Conservation (phyloP, 768 basidiomycete genomes). For the Suillus spraguei region DNA sequence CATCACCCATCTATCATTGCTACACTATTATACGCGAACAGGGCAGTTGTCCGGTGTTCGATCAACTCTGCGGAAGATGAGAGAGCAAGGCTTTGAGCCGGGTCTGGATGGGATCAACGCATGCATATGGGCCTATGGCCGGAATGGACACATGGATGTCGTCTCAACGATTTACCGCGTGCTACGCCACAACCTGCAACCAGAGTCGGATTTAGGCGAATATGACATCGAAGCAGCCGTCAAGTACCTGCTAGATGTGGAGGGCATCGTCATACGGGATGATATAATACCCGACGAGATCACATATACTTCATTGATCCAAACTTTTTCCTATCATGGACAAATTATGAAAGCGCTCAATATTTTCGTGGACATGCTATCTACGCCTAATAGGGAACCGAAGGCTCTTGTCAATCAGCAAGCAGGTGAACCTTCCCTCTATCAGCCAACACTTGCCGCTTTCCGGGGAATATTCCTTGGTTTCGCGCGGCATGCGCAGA, state of each 20-base stretch:
- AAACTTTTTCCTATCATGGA: conserved; percentile 72
- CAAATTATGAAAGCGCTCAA: conserved; percentile 56
- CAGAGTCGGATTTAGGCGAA: conserved; percentile 36
- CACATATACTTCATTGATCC: conserved; percentile 72
- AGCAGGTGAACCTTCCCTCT: conserved; percentile 31
- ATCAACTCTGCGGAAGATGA: conserved; percentile 54
- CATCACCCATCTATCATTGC: conserved; percentile 60
- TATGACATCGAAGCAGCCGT: conserved; percentile 40
- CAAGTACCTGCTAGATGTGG: conserved; percentile 40
- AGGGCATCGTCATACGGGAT: conserved; percentile 47
- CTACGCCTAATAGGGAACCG: conserved; percentile 42
- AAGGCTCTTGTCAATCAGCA: conserved; percentile 33
- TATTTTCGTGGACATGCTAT: conserved; percentile 70
- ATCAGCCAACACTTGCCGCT: conserved; percentile 49
- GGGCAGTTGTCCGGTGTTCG: conserved; percentile 56
- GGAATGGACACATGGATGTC: conserved; percentile 53
- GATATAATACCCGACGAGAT: conserved; percentile 57
- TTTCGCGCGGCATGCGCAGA: conserved; percentile 60
- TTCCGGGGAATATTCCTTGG: conserved; percentile 80
- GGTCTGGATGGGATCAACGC: conserved; percentile 71
- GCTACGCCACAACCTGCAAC: conserved; percentile 54
- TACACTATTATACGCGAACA: conserved; percentile 55
- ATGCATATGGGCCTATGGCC: conserved; percentile 69
- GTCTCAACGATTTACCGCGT: conserved; percentile 63
- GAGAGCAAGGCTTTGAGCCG: conserved; percentile 50